These are phyloP conservation scores for Nigrograna mackinnonii DNA, from an alignment of 2,329 filamentous ascomycete species.

Conservation along the genomic window DNA sequence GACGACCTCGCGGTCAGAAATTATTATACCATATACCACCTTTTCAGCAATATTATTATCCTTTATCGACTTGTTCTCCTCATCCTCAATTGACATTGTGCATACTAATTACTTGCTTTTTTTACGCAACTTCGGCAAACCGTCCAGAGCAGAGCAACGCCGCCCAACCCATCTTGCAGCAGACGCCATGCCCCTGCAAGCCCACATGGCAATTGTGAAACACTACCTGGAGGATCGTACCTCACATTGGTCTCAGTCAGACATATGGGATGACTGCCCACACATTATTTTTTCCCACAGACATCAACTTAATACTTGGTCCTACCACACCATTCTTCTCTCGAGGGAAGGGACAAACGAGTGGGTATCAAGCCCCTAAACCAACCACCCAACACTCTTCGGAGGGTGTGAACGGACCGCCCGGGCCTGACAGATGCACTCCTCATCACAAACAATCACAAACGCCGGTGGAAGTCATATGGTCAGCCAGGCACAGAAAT, in stretches of 20 bases:
- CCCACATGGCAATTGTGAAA: conserved; percentile 33
- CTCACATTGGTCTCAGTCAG: conserved; percentile 24
- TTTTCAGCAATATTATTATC: conserved; percentile 25
- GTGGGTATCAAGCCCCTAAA: too few species aligned
- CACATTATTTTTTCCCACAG: conserved; percentile 8
- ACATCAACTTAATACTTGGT: conserved; percentile 11
- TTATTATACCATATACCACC: conserved; percentile 23
- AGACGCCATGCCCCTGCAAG: conserved; percentile 18
- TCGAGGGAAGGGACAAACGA: too few species aligned
- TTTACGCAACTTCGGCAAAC: conserved; percentile 5
- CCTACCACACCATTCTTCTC: conserved; percentile 12
- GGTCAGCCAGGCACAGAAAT: too few species aligned
- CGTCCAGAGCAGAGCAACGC: conserved; percentile 2
- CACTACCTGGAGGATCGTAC: conserved; percentile 15
- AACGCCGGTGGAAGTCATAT: too few species aligned
- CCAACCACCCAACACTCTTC: too few species aligned
- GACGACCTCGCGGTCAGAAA: conserved; percentile 34
- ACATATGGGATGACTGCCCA: conserved; percentile 2
- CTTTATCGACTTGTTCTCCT: conserved; percentile 1
- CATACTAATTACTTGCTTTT: conserved; percentile 8
- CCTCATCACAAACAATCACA: too few species aligned
- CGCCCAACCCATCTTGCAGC: conserved; percentile 1
- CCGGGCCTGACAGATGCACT: too few species aligned
- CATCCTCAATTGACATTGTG: conserved; percentile 1
- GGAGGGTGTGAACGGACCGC: too few species aligned